Evolutionary conservation across 2,329 filamentous ascomycete species (phyloP).

Genomic region (Aspergillus quadrilineatus): DNA sequence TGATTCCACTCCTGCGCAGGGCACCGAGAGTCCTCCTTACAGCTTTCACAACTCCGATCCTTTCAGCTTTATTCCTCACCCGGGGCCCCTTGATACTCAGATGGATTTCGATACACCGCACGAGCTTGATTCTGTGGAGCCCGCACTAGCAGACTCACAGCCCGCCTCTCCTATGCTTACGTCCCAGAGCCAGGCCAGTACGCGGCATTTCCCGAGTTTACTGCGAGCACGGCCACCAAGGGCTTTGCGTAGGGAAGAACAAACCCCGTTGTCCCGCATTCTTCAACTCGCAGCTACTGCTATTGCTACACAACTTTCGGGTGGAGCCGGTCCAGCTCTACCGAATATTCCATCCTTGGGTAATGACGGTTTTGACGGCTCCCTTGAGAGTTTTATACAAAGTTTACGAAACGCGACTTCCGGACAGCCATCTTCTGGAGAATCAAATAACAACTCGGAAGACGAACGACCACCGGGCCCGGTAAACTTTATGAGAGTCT

Average conservation of each 20-base stretch:
- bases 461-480: slow-evolving; percentile 51
- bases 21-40: slow-evolving; percentile 28
- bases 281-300: slow-evolving; percentile 63
- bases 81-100: slow-evolving; percentile 40
- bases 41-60: slow-evolving; percentile 32
- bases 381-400: slow-evolving; percentile 62
- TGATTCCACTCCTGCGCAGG: slow-evolving; percentile 23
- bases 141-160: slow-evolving; percentile 32
- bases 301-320: slow-evolving; percentile 64
- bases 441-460: slow-evolving; percentile 33
- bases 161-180: slow-evolving; percentile 29
- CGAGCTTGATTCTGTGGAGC: slow-evolving; percentile 46
- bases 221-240: slow-evolving; percentile 56
- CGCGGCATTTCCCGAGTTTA: slow-evolving; percentile 42
- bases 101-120: slow-evolving; percentile 42
- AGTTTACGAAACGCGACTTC: slow-evolving; percentile 63
- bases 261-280: slow-evolving; percentile 61
- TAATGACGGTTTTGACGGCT: slow-evolving; percentile 59
- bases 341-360: slow-evolving; percentile 56
- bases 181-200: slow-evolving; percentile 31
- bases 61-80: slow-evolving; percentile 36
- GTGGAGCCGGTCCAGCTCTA: slow-evolving; percentile 56
- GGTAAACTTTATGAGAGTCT: slow-evolving; percentile 68
- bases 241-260: slow-evolving; percentile 57
- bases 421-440: slow-evolving; percentile 46